Evolutionary conservation across 208 protist genomes (phyloP), one percentile per base, ranked within the genome.

Genomic region (Leishmania braziliensis): DNA sequence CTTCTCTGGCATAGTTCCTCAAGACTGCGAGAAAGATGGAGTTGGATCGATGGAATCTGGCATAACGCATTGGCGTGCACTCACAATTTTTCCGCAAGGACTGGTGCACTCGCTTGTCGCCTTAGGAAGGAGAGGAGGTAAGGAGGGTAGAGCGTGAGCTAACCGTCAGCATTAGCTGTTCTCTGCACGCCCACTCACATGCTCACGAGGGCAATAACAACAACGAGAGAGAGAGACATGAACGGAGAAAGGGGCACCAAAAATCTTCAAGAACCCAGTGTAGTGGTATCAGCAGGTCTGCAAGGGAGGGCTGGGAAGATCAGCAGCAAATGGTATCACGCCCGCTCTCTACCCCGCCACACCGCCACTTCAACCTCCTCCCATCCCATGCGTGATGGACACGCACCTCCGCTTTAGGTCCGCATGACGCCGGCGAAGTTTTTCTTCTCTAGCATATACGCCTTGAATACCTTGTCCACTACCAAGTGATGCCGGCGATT

Each of bases 401-500:
- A 29, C 62, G 23, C 62, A 46, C 5, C 68, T 43, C 50, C 36
- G 36, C 14, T 20, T 62, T 60, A 79, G 33, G 53, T 33, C 50
- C 82, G 75, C 65, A 85, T 81, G 51, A 86, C 76, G 51, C 56
- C 58, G 53, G 69, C 80, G 29, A 78, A 84, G 26, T 73, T 69
- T 60, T 83, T 83, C 58, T 73, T 53, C 26, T 82, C 80, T 3
- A 80, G 51, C 18, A 87, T 39, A 56, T 86, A 90, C 16, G 78
- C 78, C 79, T 89, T 92, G 60, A 86, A 77, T 16, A 54, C 48
- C 77, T 86, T 91, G 74, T 90, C 88, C n/a, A 74, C 76, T 26
- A 79, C 62, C 6, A 90, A n/a, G 75, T 97, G 92, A 78, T 92
- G 56, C 56, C 75, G 75, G 16, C 84, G 75, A 43, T 87, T 86